Base-by-base conservation (phyloP, 2,329 filamentous ascomycete species). In the Bertia moriformis region DNA sequence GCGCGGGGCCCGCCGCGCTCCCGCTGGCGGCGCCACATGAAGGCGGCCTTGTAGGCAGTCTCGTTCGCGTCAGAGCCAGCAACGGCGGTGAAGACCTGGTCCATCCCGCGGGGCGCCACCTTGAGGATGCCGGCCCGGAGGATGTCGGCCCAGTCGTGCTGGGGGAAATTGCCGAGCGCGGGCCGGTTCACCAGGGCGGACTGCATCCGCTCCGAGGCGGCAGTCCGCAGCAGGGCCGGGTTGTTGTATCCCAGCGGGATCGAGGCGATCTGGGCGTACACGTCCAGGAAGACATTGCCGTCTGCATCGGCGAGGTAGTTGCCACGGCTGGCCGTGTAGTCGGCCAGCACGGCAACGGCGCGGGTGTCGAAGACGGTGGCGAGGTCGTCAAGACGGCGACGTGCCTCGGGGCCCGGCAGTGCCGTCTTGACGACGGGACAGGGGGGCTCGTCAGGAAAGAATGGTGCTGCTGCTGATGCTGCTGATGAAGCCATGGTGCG, bases 181-280 rank as follows among this genome's bases (percentile, higher is more conserved):
- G 83, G 83, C 40, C 83, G 71, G 64, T 89, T 87, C 64, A 87
- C 80, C 46, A 88, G 60, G 33, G 81, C 73, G 39, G 67, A 75
- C 47, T 70, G 67, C 79, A 87, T 86, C 54, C 86, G 77, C 29
- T 75, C 73, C 19, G 78, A 78, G 41, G 67, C 66, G 32, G 80
- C 78, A 27, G 77, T 77, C 47, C 69, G 61, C 45, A 74, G 65
- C 44, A 89, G 71, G 39, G 70, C 60, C 10, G 78, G 69, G 59
- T 88, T 87, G 68, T 80, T 87, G 69, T 89, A 88, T 45, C 83
- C 83, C 38, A 89, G 74, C 7, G 83, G 81, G 48, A 89, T 88
- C 18, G 82, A 87, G 42, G 83, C 83, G 53, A 89, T 88, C 59
- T 88, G 83, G 38, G 83, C 78, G 57, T 85, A 84, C 58, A 67